Percentiles rank a stretch among this genome's conserved stretches.
Evolutionary conservation across 2,329 filamentous ascomycete genomes (phyloP).

Genomic region (Pseudogymnoascus pannorum): DNA sequence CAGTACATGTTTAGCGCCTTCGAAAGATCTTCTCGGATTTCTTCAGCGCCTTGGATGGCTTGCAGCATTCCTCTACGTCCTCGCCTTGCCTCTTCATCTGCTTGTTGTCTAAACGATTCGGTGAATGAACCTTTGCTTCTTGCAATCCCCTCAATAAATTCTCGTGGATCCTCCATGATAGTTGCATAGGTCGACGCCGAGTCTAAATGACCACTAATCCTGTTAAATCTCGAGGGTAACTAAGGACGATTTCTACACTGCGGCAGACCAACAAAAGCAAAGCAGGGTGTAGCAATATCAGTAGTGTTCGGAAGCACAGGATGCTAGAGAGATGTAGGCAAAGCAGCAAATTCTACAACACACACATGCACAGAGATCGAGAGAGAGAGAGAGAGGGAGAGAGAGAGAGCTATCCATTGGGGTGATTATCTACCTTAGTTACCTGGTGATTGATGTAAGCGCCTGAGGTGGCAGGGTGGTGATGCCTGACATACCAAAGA

Average conservation of each 20-base stretch:
- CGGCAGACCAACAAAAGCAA: background rate
- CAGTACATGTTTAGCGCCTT: background rate
- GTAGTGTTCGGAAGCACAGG: background rate
- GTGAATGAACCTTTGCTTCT: background rate
- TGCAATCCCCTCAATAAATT: background rate
- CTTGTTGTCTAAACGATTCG: background rate
- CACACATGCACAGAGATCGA: background rate
- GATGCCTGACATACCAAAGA: background rate
- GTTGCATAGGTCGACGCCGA: background rate
- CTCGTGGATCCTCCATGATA: background rate
- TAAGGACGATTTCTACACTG: background rate
- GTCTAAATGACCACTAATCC: background rate
- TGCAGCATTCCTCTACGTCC: background rate
- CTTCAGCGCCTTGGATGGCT: background rate
- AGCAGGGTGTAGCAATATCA: background rate
- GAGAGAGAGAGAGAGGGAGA: background rate
- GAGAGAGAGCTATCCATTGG: too few relatives aligned
- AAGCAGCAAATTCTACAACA: background rate
- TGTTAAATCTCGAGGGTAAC: background rate
- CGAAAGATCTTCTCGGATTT: background rate
- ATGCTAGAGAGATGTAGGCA: background rate
- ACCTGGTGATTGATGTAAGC: background rate
- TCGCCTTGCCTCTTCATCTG: background rate
- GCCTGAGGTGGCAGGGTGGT: background rate
- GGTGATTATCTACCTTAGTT: background rate